Base-by-base conservation (phyloP, 805 yeast species). In the Candida glaebosa region DNA sequence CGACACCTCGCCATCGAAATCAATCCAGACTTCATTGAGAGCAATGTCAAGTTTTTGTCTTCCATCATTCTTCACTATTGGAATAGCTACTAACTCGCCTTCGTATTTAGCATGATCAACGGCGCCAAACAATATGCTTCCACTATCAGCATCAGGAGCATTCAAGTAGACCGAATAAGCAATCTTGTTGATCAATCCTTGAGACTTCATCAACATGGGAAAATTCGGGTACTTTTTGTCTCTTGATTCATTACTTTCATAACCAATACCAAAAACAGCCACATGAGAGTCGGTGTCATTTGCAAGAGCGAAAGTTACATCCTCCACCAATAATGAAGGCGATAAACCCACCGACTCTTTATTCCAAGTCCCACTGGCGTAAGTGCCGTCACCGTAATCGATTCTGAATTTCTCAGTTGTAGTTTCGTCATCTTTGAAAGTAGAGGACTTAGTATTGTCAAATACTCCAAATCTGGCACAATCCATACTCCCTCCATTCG, bases 141-240 rank as follows among this genome's bases (percentile, higher is more conserved):
- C 71, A 30, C 38, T 15, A 16, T 39, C 19, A 16, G 50, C 60
- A 25, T 47, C 52, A 3, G 44, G 38, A 1, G 50, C 34, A 38
- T 56, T 49, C 53, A 69, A 60, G 51, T 58, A 67, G 41, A 69
- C 56, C 12, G 71, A 65, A 51, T 68, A 69, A 22, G 66, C 65
- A 33, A 48, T 48, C 44, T 60, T 65, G 31, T 61, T 48, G 48
- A 66, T 67, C 38, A 49, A 42, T 5, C 75, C 74, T 37, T 56
- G 56, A 2, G 50, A 41, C 43, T 60, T 60, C 53, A 69, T 54
- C 15, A 54, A 51, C 20, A 47, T 43, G 3, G 75, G 75, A 18
- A 67, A 47, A 44, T 67, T 69, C 36, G 52, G 48, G 46, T 69
- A 69, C 4, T 18, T 18, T 8, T 33, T 25, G 2, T 14, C 5